These are phyloP conservation scores for Podaxis mareebaensis DNA, from an alignment of 768 basidiomycete genomes.

Conservation along the genomic window DNA sequence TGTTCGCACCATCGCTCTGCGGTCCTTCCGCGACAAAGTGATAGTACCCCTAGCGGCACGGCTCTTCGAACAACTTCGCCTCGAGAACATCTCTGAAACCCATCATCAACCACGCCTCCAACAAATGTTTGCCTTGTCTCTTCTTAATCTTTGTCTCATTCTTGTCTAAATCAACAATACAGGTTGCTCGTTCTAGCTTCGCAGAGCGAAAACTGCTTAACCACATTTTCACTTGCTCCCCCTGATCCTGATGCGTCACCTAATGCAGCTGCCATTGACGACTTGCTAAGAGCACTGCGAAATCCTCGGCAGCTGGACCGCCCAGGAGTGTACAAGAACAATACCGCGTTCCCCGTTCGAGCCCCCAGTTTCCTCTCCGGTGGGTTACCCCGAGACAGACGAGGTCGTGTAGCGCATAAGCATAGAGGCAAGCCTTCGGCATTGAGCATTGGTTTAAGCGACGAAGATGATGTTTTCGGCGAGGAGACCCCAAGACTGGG, in stretches of 20 bases:
- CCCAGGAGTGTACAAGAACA: constrained; percentile 29
- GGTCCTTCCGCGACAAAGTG: constrained; percentile 78
- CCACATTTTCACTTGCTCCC: constrained; percentile 61
- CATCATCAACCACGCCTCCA: constrained; percentile 72
- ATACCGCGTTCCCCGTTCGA: constrained; percentile 30
- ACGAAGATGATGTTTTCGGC: constrained; percentile 44
- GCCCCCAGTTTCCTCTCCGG: constrained; percentile 74
- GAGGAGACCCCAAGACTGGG: constrained; percentile 56
- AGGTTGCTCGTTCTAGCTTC: constrained; percentile 79
- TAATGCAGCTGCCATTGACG: constrained; percentile 67
- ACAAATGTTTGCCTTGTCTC: constrained; percentile 61
- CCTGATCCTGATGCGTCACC: constrained; percentile 55
- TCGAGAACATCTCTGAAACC: constrained; percentile 52
- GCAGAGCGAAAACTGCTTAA: constrained; percentile 59
- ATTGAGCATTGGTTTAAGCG: constrained; percentile 31
- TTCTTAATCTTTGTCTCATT: not conserved
- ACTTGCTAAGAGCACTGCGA: constrained; percentile 65
- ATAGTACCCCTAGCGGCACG: constrained; percentile 64
- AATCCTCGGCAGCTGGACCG: constrained; percentile 44
- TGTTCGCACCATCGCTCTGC: constrained; percentile 77
- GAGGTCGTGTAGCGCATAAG: constrained; percentile 72
- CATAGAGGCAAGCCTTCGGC: constrained; percentile 33
- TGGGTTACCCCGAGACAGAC: constrained; percentile 72
- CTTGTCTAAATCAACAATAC: constrained; percentile 10
- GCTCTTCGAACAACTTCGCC: constrained; percentile 56